Evolutionary conservation across 345 rosid genomes (phyloP).

Genomic region (Lepidium africanum): DNA sequence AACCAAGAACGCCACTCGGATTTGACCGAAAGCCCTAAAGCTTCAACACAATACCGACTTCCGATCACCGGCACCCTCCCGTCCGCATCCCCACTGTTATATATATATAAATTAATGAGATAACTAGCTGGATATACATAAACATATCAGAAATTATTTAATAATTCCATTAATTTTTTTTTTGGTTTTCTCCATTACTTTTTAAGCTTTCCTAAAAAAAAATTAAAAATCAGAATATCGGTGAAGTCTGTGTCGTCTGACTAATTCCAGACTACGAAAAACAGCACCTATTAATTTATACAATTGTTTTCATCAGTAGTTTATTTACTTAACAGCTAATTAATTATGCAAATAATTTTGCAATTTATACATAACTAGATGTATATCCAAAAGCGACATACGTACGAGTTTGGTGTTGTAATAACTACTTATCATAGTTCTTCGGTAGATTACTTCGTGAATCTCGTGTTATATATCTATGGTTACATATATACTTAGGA

Average conservation of each 20-base stretch:
- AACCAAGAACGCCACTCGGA: conserved; percentile 55
- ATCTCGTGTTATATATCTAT: background rate
- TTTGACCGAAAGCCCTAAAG: conserved; percentile 35
- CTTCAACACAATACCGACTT: conserved; percentile 42
- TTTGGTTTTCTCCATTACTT: too few relatives aligned
- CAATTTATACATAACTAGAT: background rate
- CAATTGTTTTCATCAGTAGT: background rate
- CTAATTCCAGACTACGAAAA: background rate
- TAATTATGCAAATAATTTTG: background rate
- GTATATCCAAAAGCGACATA: background rate
- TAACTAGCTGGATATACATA: too few relatives aligned
- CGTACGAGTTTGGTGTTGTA: background rate
- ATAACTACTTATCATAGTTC: background rate
- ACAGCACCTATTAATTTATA: background rate
- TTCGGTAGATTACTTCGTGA: background rate
- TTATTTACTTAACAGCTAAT: background rate
- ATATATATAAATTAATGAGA: too few relatives aligned
- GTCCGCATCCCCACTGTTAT: conserved; percentile 58
- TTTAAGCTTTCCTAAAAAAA: too few relatives aligned
- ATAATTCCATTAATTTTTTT: too few relatives aligned
- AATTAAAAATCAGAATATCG: too few relatives aligned
- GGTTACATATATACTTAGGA: background rate
- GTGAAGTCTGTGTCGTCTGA: too few relatives aligned
- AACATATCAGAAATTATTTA: too few relatives aligned
- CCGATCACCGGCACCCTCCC: conserved; percentile 55